Conservation (phyloP, 352 stramenopile species). For the Pythium diclinum region DNA sequence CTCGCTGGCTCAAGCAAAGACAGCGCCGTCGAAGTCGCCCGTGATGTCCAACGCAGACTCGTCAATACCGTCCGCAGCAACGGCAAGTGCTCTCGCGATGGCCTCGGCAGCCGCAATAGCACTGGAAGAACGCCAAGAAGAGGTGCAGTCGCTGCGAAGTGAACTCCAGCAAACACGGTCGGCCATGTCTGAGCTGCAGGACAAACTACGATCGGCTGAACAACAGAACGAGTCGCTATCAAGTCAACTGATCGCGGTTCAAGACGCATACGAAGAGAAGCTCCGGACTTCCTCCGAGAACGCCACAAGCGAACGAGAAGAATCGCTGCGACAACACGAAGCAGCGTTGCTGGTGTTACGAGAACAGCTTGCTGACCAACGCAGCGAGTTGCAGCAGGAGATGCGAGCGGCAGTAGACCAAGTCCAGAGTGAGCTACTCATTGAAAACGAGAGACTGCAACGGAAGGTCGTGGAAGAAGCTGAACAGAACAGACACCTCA, state of each 20-base stretch:
- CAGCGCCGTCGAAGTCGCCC: neutral
- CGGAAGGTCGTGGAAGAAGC: slow-evolving; percentile 17
- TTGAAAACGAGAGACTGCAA: slow-evolving; percentile 28
- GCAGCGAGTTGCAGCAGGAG: slow-evolving; percentile 40
- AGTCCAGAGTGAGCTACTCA: slow-evolving; percentile 38
- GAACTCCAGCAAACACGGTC: slow-evolving; percentile 20
- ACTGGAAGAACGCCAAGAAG: slow-evolving; percentile 9
- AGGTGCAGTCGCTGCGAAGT: slow-evolving; percentile 28
- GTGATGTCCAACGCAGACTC: neutral
- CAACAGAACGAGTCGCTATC: slow-evolving; percentile 40
- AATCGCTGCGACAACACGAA: slow-evolving; percentile 34
- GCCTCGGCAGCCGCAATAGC: neutral
- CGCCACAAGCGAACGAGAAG: slow-evolving; percentile 30
- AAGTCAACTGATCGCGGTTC: slow-evolving; percentile 38
- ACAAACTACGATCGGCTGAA: slow-evolving; percentile 35
- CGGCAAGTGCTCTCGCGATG: neutral
- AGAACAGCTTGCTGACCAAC: slow-evolving; percentile 34
- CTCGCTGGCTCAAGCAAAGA: neutral
- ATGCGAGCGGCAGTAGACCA: slow-evolving; percentile 41
- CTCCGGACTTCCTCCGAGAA: slow-evolving; percentile 36
- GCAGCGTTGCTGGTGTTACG: slow-evolving; percentile 34
- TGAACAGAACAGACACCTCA: slow-evolving; percentile 11
- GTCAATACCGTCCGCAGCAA: neutral
- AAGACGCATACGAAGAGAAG: slow-evolving; percentile 48
- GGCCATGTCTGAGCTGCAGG: slow-evolving; percentile 33